A percentile compares a stretch with the other conserved stretches of the same genome.
Evolutionary conservation across 2,329 filamentous ascomycete species (phyloP).

Genomic region (Cladosporium phlei): DNA sequence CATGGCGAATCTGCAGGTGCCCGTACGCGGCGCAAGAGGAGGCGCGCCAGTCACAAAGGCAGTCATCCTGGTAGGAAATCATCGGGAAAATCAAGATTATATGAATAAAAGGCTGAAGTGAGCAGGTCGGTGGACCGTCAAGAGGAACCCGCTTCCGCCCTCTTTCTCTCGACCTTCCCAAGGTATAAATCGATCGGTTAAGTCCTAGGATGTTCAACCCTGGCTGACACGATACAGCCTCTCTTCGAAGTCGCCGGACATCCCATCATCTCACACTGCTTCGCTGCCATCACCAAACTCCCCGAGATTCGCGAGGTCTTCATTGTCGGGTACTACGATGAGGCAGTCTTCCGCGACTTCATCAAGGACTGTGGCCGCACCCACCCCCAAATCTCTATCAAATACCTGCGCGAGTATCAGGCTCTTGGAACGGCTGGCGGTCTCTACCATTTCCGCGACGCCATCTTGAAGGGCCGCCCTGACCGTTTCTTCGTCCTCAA

Average conservation of each 20-base stretch:
- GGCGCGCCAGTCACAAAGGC: slow-evolving; percentile 72
- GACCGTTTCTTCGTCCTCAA: slow-evolving; percentile 97
- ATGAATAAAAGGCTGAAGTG: slow-evolving; percentile 37
- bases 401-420: slow-evolving; percentile 96
- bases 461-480: slow-evolving; percentile 90
- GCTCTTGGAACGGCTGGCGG: slow-evolving; percentile 92
- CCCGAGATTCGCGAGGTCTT: slow-evolving; percentile 92
- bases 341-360: slow-evolving; percentile 93
- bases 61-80: slow-evolving; percentile 69
- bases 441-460: slow-evolving; percentile 98
- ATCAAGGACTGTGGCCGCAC: slow-evolving; percentile 84
- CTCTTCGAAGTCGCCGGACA: slow-evolving; percentile 98
- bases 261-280: slow-evolving; percentile 96
- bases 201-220: not conserved
- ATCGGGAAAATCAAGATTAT: slow-evolving; percentile 31
- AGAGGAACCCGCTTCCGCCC: slow-evolving; percentile 94
- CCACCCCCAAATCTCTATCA: slow-evolving; percentile 83
- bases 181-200: slow-evolving; percentile 54
- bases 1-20: slow-evolving; percentile 28
- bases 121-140: slow-evolving; percentile 81
- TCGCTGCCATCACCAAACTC: slow-evolving; percentile 85
- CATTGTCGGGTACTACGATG: slow-evolving; percentile 98
- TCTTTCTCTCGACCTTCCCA: slow-evolving; percentile 90
- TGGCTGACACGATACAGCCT: slow-evolving; percentile 52
- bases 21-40: slow-evolving; percentile 26